Base-by-base conservation (phyloP, 495 filamentous ascomycete genomes). In the Talaromyces adpressus region DNA sequence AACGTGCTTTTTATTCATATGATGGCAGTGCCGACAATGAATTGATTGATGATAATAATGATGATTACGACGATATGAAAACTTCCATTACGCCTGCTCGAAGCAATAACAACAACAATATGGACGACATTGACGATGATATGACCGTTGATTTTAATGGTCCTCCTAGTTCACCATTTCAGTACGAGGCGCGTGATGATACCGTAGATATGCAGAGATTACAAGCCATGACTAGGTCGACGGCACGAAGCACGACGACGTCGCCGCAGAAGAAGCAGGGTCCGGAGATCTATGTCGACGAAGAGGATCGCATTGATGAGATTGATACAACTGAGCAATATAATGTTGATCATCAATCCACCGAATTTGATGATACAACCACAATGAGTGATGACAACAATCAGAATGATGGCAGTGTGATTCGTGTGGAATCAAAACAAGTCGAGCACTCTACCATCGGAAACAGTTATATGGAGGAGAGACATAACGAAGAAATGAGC, bases 401-500 rank as follows among this genome's bases (percentile, higher is more conserved):
- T 32, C 71, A 41, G 12, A 41, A 16, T 16, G 36, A 73, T 20
- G 68, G 68, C 9, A 69, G 70, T 25, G 62, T 73, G 23, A 52
- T 67, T 30, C 64, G 72, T 41, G 65, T 70, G 59, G 71, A 63
- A 45, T 20, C 66, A 6, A 45, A 58, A 14, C 71, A 73, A 8
- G 62, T 57, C 34, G 32, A 61, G 0, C 68, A 62, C 16, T 67
- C 58, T 11, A 68, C 65, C 4, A 71, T 72, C 11, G 72, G 61
- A 36, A 75, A 72, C 45, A 78, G 75, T 51, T 67, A 75, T 65
- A 67, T 78, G 61, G 77, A 80, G 52, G 75, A 77, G 36, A 77
- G 66, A 34, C 70, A 67, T 16, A 76, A 80, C 30, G 77, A 80
- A 60, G 76, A 75, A 20, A 78, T 80, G 76, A 79, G 76, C 63